Evolutionary conservation across 139 green algal genomes (phyloP), one percentile per base, ranked within the genome.

Genomic region (Nannochloris sp.): DNA sequence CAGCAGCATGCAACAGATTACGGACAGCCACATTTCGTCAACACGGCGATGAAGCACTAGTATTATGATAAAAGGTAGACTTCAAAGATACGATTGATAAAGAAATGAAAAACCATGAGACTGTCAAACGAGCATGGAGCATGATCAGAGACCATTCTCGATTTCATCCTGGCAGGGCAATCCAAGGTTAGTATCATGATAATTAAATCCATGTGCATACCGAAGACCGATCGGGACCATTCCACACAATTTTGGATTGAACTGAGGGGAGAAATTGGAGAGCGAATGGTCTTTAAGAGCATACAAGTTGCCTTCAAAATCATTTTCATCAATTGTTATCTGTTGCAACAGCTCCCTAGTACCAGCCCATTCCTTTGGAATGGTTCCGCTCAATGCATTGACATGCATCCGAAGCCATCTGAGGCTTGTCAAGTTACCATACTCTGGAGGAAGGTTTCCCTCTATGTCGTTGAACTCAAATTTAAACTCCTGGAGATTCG

Each of bases 1-100:
- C 75, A 5, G 83, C 80, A 36, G 83, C 83, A 2, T 6, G 89
- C n/a, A 90, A 90, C 59, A 57, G 83, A 1, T 58, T 90, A 31
- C 69, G 83, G 19, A 78, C 57, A 1, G 57, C 79, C 2, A 48
- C 62, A 14, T 63, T 85, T 55, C 6, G 37, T 23, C 75, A 78
- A 63, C 51, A 53, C 6, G 46, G 46, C 16, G 16, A 19, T 25
- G 16, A 19, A 10, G 15, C 46, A 53, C 12, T 19, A 53, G 34
- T 40, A 40, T 40, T 40, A 40, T 40, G 34, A 40, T 40, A 12
- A 3, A 11, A 40, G 2, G 8, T 40, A 40, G 7, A 12, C 8
- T 40, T 40, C 2, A 40, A 3, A 11, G 1, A 29, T 29, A 29
- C 27, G 3, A 40, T 40, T 40, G 2, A 11, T 40, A 40, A 12